Evolutionary conservation across 768 basidiomycete genomes (phyloP), one percentile per base, ranked within the genome.

Genomic region (Serendipita sp.): DNA sequence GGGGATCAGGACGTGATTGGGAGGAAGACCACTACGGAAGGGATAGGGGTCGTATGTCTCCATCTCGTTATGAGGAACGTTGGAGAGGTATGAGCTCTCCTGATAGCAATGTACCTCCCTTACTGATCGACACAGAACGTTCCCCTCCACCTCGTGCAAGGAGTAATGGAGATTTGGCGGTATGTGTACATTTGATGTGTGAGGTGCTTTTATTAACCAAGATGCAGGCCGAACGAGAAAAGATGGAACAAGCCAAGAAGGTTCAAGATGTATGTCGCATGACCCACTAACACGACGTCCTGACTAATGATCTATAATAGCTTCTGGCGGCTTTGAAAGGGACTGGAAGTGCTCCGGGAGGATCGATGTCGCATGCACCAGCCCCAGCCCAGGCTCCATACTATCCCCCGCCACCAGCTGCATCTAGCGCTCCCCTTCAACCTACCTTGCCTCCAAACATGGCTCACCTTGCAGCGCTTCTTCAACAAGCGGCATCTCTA

Each of bases 231-330:
- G 45, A 73, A 76, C 10, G 89, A 92, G 89, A 92, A 60, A 86
- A 91, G 11, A 77, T 94, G 18, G 91, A 94, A 70, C 88, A 92
- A 78, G 90, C 91, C 5, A 82, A 85, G 64, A 87, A 82, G 73
- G 89, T 93, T 7, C 91, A 92, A 71, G 88, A 91, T 69, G 82
- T 84, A 66, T 11, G 73, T 13, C 10, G 8, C 34, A 23, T 41
- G 35, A 4, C 28, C 54, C 28, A 63, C 13, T 52, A 28, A 18
- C 16, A 60, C 44, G n/a, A 54, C 47, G 60, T 64, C 44, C 60
- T 63, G 41, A 32, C 47, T 64, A 15, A 34, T 10, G 15, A 23
- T 11, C n/a, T 11, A 13, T 41, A 45, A 3, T 65, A 83, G 80
- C 76, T 91, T 16, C 75, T 91, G 30, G 89, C 88, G 3, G 89